Evolutionary conservation across 768 basidiomycete species (phyloP), one percentile per base, ranked within the genome.

Genomic region (Sutorius australiensis): DNA sequence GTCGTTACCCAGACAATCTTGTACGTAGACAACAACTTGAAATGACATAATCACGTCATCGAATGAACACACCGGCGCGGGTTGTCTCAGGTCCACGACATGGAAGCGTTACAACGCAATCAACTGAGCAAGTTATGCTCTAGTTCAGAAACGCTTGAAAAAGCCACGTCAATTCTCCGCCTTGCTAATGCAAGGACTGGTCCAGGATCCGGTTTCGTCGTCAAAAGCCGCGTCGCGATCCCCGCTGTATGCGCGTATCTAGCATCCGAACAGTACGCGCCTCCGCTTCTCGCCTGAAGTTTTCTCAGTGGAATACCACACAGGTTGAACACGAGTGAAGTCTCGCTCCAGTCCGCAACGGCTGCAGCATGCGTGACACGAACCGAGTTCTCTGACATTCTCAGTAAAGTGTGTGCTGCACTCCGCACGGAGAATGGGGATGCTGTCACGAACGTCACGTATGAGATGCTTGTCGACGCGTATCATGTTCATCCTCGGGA

Each of bases 1-100:
- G 84, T 83, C 5, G 68, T 76, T 7, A 89, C 61, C 8, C 69
- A 57, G 8, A 86, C 73, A 21, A n/a, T n/a, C n/a, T n/a, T n/a
- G n/a, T n/a, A n/a, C n/a, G n/a, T n/a, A n/a, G n/a, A n/a, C n/a
- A n/a, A n/a, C n/a, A n/a, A n/a, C n/a, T n/a, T n/a, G n/a, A n/a
- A n/a, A n/a, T n/a, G n/a, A n/a, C n/a, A n/a, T n/a, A n/a, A n/a
- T n/a, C n/a, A n/a, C n/a, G n/a, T n/a, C n/a, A n/a, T n/a, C n/a
- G n/a, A n/a, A 24, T 24, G 24, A 24, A 24, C 24, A 4, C 24
- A 24, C 24, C 4, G 24, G 4, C 24, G 24, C 24, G 24, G 4
- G 24, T 4, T 17, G 43, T 31, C n/a, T 14, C 24, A 4, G 24
- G 4, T 24, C n/a, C 34, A 47, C 47, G 16, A 54, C 50, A 62